Base-by-base conservation (phyloP, 495 filamentous ascomycete species). In the Parathielavia appendiculata region DNA sequence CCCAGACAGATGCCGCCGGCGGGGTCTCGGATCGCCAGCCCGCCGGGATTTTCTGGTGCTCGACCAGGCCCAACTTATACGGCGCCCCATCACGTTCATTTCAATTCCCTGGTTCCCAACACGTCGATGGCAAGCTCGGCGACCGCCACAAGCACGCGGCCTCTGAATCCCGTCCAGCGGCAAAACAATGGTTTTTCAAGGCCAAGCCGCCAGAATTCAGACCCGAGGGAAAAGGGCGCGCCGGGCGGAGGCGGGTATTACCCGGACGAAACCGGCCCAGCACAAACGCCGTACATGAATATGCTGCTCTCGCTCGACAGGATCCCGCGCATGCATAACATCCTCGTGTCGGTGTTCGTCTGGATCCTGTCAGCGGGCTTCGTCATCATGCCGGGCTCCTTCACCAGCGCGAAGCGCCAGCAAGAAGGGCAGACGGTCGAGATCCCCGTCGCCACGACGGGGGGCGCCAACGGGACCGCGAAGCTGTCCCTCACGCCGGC, bases 341-440 rank as follows among this genome's bases (percentile, higher is more conserved):
- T 75, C 58, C 63, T 71, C 10, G 60, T 65, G 12, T 53, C 59
- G 4, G 54, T 65, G 12, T 73, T 68, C 57, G 54, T 67, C 26
- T 77, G 71, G 69, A 48, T 78, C 46, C 64, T 76, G 1, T 63
- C 76, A 0, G 65, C 65, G 1, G 74, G 74, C 30, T 78, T 75
- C 65, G 57, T 76, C 19, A 63, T 76, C 55, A 68, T 75, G 51
- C 72, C 74, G 6, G 73, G 69, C 14, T 69, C 71, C 1, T 77
- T 74, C 61, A 73, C 68, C 17, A 61, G 51, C 39, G 26, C 65
- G 38, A 6, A 23, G 44, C 48, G 56, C 38, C 30, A 43, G 13
- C 34, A 58, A 1, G 51, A 49, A 8, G 61, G 20, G 19, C 35
- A 12, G 34, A 56, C 30, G 12, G 34, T 38, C 34, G 6, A 30